A percentile compares a stretch with the other conserved stretches of the same genome.
Evolutionary conservation across 352 stramenopile genomes (phyloP).

Genomic region (Globisporangium cederbergense): DNA sequence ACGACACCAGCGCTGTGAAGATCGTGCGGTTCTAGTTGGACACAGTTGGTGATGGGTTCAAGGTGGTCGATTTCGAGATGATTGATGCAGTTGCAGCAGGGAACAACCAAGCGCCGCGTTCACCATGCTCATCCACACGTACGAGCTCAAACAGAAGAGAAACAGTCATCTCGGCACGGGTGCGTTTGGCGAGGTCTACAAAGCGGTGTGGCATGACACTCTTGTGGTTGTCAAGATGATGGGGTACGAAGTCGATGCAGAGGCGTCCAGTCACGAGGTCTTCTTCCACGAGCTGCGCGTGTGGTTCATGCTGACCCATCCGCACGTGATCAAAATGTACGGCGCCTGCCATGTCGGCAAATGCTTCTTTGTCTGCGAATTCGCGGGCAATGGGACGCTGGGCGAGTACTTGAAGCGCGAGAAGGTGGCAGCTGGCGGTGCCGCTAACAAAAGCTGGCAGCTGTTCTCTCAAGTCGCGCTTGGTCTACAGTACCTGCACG

Average conservation of each 20-base stretch:
- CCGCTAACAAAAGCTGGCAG: background rate
- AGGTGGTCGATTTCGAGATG: too few species aligned
- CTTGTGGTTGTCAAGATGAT: background rate
- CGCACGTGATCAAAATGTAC: conserved; percentile 3
- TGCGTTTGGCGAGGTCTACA: too few species aligned
- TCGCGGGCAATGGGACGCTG: background rate
- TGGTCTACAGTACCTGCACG: conserved; percentile 34
- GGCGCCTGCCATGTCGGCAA: background rate
- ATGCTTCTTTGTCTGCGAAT: background rate
- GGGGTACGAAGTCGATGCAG: background rate
- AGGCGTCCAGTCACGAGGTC: background rate
- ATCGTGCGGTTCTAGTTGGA: too few species aligned
- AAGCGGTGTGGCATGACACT: too few species aligned
- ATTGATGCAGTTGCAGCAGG: too few species aligned
- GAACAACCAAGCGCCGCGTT: too few species aligned
- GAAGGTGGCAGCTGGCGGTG: background rate
- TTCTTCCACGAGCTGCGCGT: conserved; percentile 12
- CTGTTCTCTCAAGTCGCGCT: conserved; percentile 6
- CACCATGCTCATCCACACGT: too few species aligned
- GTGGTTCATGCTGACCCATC: conserved; percentile 11
- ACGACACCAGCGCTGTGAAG: too few species aligned
- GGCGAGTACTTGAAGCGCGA: background rate
- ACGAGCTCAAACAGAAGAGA: too few species aligned
- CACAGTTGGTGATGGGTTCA: too few species aligned
- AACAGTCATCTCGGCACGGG: too few species aligned